A percentile compares a stretch with the other conserved stretches of the same genome.
These are phyloP conservation scores for Medicago arabica DNA, from an alignment of 306 rosid genomes.

Conservation along the genomic window DNA sequence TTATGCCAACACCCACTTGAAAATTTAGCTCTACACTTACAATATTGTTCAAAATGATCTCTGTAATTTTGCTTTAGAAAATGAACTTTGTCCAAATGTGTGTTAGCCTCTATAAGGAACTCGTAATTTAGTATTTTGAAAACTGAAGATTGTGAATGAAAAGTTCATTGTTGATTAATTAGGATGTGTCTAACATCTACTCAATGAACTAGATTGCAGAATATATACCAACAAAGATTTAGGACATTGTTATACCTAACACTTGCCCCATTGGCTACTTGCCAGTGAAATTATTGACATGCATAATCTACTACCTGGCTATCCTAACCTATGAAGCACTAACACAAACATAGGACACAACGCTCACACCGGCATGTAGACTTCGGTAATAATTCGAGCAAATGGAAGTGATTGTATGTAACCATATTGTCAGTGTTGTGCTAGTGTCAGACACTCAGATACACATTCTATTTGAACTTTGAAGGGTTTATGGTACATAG, in stretches of 20 bases:
- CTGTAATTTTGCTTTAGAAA: no score
- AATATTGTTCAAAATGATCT: no score
- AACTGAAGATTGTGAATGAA: not conserved
- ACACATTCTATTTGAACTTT: not conserved
- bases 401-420: not conserved
- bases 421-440: not conserved
- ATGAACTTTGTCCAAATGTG: no score
- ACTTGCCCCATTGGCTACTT: slow-evolving; percentile 28
- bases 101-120: no score
- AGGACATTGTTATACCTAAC: slow-evolving; percentile 69
- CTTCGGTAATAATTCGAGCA: not conserved
- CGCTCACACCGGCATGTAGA: not conserved
- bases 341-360: not conserved
- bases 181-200: not conserved
- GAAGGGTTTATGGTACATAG: not conserved
- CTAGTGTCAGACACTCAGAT: not conserved
- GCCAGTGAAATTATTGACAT: no score
- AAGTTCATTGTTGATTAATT: not conserved
- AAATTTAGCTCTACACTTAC: no score
- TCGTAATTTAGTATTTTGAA: not conserved
- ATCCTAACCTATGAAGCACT: not conserved
- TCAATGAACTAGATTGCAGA: slow-evolving; percentile 46
- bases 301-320: not conserved
- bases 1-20: no score
- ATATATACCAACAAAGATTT: slow-evolving; percentile 63